phyloP scores from a whole-genome alignment of 768 basidiomycete genomes.

The Boletus edulis region DNA sequence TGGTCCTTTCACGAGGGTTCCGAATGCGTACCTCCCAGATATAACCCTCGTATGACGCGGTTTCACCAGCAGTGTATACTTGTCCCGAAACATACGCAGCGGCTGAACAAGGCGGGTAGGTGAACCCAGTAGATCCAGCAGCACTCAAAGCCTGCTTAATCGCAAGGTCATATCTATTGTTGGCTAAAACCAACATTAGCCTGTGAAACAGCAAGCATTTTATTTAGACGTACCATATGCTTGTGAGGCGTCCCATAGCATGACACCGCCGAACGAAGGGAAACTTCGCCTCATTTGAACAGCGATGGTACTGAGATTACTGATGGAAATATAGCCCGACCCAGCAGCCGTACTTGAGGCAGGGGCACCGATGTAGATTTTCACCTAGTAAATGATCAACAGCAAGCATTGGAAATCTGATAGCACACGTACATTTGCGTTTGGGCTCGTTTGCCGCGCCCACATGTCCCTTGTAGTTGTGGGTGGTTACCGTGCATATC shows the following conservation, averaged over 20 bases:
- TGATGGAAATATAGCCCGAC: slow-evolving; percentile 35
- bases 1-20: background rate
- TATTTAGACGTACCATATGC: slow-evolving; percentile 28
- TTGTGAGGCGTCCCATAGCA: slow-evolving; percentile 46
- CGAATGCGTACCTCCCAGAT: slow-evolving; percentile 53
- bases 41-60: slow-evolving; percentile 58
- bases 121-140: slow-evolving; percentile 68
- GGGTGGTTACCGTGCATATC: slow-evolving; percentile 6
- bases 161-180: slow-evolving; percentile 55
- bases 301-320: slow-evolving; percentile 33
- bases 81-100: slow-evolving; percentile 49
- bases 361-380: slow-evolving; percentile 44
- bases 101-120: slow-evolving; percentile 59
- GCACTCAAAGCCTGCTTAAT: slow-evolving; percentile 59
- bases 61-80: slow-evolving; percentile 48
- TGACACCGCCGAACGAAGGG: slow-evolving; percentile 43
- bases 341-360: slow-evolving; percentile 43
- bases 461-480: slow-evolving; percentile 40
- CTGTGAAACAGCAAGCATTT: background rate
- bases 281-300: slow-evolving; percentile 36
- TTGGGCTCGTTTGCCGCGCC: slow-evolving; percentile 41
- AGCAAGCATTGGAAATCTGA: background rate
- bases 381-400: slow-evolving; percentile 24
- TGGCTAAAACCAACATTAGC: slow-evolving; percentile 36
- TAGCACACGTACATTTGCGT: slow-evolving; percentile 33